Percentiles rank a stretch among this genome's conserved stretches.
phyloP scores from a whole-genome alignment of 805 yeast genomes.

The Spathaspora girioi region DNA sequence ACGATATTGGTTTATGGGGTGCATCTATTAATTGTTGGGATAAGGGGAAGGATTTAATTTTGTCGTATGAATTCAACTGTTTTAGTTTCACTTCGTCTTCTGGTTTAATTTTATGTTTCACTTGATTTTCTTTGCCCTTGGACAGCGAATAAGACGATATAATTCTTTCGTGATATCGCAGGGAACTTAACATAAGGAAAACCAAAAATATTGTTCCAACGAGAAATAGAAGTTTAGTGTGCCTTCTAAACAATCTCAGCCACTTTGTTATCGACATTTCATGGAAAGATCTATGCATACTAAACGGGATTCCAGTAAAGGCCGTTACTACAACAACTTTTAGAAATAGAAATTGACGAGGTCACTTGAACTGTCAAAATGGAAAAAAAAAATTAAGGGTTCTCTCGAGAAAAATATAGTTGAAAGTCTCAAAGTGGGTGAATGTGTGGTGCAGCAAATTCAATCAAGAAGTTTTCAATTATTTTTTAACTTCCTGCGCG shows the following conservation, averaged over 20 bases:
- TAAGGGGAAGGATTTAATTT: slow-evolving; percentile 8
- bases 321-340: neutral
- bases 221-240: neutral
- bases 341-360: too few species aligned
- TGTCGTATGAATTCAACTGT: slow-evolving; percentile 1
- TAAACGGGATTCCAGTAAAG: neutral
- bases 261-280: neutral
- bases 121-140: neutral
- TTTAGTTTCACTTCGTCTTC: slow-evolving; percentile 4
- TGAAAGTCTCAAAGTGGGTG: too few species aligned
- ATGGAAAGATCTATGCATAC: neutral
- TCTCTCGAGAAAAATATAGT: too few species aligned
- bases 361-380: too few species aligned
- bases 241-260: neutral
- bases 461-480: too few species aligned
- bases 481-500: too few species aligned
- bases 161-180: neutral
- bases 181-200: neutral
- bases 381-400: too few species aligned
- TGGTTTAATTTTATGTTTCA: neutral
- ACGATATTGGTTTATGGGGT: neutral
- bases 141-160: neutral
- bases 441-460: too few species aligned
- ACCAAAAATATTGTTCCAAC: neutral
- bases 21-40: slow-evolving; percentile 1